A percentile compares a stretch with the other conserved stretches of the same genome.
phyloP scores from a whole-genome alignment of 306 rosid species.

The Malus sieversii region DNA sequence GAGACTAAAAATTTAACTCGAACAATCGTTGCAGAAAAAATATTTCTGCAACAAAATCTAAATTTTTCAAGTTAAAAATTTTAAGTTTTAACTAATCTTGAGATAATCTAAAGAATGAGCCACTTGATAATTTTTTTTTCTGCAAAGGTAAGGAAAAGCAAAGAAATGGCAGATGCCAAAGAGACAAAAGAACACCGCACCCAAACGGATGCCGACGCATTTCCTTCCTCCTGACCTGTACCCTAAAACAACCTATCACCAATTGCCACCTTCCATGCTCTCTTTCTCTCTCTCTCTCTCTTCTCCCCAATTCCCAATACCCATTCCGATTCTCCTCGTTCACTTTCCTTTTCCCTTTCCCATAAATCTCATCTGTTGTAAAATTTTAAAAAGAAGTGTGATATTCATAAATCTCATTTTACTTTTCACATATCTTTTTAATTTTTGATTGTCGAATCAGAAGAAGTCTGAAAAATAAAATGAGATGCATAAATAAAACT shows the following conservation, averaged over 20 bases:
- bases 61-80: too few relatives aligned
- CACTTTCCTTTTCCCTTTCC: background rate
- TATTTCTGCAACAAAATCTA: too few relatives aligned
- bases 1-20: too few relatives aligned
- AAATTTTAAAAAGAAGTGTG: rapidly evolving
- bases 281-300: background rate
- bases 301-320: background rate
- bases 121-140: too few relatives aligned
- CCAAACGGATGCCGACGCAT: background rate
- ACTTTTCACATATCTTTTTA: rapidly evolving
- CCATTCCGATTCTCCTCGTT: background rate
- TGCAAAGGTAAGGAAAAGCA: background rate
- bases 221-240: background rate
- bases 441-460: rapidly evolving
- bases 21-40: too few relatives aligned
- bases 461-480: too few relatives aligned
- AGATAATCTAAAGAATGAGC: too few relatives aligned
- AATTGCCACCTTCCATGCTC: background rate
- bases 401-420: rapidly evolving
- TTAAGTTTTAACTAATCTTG: too few relatives aligned
- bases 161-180: background rate
- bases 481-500: too few relatives aligned
- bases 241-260: background rate
- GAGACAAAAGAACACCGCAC: background rate
- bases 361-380: background rate